These are phyloP conservation scores for Suillus luteus DNA, from an alignment of 768 basidiomycete species.

Conservation along the genomic window DNA sequence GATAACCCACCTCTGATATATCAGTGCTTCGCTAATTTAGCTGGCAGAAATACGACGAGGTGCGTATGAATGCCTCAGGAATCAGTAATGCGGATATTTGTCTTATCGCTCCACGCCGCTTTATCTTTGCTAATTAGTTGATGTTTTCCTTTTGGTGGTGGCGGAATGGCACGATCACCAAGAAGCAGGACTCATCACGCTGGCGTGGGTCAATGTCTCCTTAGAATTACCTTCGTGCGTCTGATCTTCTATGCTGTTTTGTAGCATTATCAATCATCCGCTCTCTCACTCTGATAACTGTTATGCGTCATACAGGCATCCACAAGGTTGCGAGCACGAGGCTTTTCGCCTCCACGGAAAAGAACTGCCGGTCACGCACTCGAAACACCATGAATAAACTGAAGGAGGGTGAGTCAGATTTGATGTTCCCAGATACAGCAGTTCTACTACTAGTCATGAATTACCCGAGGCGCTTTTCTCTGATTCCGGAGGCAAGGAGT, in stretches of 20 bases:
- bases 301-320: background rate
- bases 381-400: conserved; percentile 73
- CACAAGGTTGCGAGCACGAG: background rate
- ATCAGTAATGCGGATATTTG: background rate
- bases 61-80: background rate
- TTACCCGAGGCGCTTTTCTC: conserved; percentile 55
- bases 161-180: background rate
- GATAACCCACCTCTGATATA: no score
- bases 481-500: conserved; percentile 48
- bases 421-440: conserved; percentile 20
- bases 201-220: background rate
- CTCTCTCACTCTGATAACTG: background rate
- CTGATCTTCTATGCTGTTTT: background rate
- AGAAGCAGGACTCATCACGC: background rate
- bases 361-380: conserved; percentile 67
- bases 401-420: conserved; percentile 58
- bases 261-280: background rate
- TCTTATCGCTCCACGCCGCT: background rate
- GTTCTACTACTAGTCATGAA: conserved; percentile 28
- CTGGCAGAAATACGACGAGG: no score
- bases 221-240: background rate
- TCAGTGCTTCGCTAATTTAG: no score
- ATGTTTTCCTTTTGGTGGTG: background rate
- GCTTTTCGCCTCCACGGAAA: background rate
- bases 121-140: background rate